phyloP scores from a whole-genome alignment of 768 basidiomycete species.

The Botryobasidium botryosum region DNA sequence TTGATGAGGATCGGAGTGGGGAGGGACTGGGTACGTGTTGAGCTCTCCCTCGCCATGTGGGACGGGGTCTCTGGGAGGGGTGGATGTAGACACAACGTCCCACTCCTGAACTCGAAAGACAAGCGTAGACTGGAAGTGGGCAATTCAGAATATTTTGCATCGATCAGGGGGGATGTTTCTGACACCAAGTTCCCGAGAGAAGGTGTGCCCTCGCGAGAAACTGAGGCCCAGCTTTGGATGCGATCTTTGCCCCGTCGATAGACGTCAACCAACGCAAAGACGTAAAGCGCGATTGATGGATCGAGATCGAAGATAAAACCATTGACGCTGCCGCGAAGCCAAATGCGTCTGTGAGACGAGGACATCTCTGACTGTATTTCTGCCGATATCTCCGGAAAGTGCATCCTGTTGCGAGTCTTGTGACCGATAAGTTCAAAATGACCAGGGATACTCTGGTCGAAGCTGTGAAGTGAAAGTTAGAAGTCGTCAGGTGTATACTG shows the following conservation, averaged over 20 bases:
- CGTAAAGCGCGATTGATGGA: conserved; percentile 56
- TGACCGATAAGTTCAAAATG: conserved; percentile 63
- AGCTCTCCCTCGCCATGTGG: conserved; percentile 44
- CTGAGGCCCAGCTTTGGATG: conserved; percentile 34
- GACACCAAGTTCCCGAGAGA: background rate
- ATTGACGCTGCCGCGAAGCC: conserved; percentile 52
- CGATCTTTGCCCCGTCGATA: conserved; percentile 69
- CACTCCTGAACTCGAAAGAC: conserved; percentile 66
- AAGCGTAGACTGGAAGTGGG: conserved; percentile 41
- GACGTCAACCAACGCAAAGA: conserved; percentile 72
- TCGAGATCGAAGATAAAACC: conserved; percentile 79
- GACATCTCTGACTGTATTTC: conserved; percentile 43
- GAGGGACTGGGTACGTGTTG: conserved; percentile 17
- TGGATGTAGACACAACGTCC: conserved; percentile 62
- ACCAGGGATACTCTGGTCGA: conserved; percentile 49
- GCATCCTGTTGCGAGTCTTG: conserved; percentile 46
- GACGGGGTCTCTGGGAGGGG: conserved; percentile 29
- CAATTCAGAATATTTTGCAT: background rate
- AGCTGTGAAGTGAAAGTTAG: conserved; percentile 29
- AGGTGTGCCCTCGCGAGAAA: conserved; percentile 18
- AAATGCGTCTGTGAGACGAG: conserved; percentile 33
- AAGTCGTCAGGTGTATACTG: background rate
- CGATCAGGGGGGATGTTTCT: background rate
- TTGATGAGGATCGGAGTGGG: background rate
- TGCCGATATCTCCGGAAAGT: conserved; percentile 71